Base-by-base conservation (phyloP, 257 asterid genomes). In the Ligustrum vulgare region DNA sequence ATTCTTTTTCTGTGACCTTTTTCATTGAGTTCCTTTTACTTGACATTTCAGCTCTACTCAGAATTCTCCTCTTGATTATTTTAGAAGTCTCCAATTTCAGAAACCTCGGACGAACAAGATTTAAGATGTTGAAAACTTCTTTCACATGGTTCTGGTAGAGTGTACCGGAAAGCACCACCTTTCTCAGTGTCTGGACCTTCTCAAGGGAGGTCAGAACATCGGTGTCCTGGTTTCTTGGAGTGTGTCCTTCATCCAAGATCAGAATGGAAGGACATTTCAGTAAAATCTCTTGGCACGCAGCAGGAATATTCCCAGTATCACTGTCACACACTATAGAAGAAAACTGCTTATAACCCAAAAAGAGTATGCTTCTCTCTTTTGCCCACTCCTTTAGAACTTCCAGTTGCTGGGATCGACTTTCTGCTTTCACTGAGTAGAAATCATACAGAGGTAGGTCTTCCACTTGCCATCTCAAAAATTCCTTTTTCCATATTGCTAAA, bases 231-330 rank as follows among this genome's bases (percentile, higher is more conserved):
- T 95, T 95, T 71, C 98, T 79, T 6, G 99, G 98, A 1, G 97
- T 93, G 84, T 95, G 99, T 4, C 99, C 99, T 86, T 95, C 99
- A 69, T 95, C 99, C 75, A 93, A 73, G 62, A 95, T 93, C 35
- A 95, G 89, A 69, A 95, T 92, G 1, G 91, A 67, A 0, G 99
- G 99, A 71, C 87, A 80, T 58, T 82, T 84, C 75, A 95, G 80
- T 78, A 95, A 75, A 77, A 89, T 86, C 70, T 80, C 80, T 72
- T 86, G 97, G 80, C 99, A 94, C 3, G 90, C 80, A 23, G 67
- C 68, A 43, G 98, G 86, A 77, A 80, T 43, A 33, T 74, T 75
- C 54, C 91, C 83, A 51, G 28, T 77, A 73, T 78, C 92, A 11
- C 82, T 74, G 81, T 87, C 98, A 12, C 96, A 89, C 16, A 93